phyloP scores from a whole-genome alignment of 2,329 filamentous ascomycete species.

The Botrytis sinoallii region DNA sequence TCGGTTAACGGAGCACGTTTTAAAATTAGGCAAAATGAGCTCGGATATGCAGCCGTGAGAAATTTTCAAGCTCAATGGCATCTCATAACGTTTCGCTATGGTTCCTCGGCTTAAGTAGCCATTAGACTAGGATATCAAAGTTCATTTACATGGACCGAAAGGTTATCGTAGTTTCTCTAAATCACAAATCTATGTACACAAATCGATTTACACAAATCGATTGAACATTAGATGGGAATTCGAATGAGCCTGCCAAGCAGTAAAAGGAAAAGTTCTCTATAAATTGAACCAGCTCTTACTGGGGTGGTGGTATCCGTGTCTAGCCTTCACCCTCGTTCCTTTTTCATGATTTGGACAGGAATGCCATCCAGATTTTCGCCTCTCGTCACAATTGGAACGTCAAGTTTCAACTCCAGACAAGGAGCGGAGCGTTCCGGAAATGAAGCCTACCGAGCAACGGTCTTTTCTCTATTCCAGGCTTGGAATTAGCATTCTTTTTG shows the following conservation, averaged over 20 bases:
- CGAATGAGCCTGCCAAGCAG: background rate
- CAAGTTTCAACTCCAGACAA: background rate
- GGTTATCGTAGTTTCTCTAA: background rate
- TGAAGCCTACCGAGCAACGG: background rate
- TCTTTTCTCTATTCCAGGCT: background rate
- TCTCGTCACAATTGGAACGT: background rate
- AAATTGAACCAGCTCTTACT: background rate
- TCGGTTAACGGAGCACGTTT: background rate
- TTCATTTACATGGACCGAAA: background rate
- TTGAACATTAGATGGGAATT: background rate
- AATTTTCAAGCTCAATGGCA: background rate
- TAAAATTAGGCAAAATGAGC: background rate
- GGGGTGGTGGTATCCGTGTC: background rate
- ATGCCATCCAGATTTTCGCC: background rate
- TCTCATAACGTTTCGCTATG: background rate
- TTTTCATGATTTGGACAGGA: background rate
- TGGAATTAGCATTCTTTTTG: background rate
- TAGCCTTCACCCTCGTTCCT: background rate
- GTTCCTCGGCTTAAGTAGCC: background rate
- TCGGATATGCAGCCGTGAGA: background rate
- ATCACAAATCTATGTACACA: background rate
- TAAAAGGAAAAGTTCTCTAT: background rate
- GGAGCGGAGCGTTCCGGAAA: background rate
- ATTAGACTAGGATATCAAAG: background rate
- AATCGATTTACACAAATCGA: background rate